Percentiles rank a stretch among this genome's conserved stretches.
Evolutionary conservation across 768 basidiomycete genomes (phyloP).

Genomic region (Psilocybe azurescens): DNA sequence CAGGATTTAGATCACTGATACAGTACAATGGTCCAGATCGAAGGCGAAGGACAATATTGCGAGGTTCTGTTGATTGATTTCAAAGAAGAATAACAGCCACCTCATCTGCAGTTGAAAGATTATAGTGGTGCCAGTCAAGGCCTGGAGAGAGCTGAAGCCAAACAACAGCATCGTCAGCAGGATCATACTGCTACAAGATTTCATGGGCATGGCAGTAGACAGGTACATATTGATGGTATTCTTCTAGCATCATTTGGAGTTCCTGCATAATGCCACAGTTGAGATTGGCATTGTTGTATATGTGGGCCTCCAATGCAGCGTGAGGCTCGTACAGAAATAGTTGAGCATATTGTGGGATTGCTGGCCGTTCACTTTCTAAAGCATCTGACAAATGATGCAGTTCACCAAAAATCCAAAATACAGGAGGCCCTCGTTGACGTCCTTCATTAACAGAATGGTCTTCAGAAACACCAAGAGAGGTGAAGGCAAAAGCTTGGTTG

Average conservation of each 20-base stretch:
- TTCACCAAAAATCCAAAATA: constrained; percentile 39
- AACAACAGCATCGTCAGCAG: not conserved
- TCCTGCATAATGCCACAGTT: constrained; percentile 20
- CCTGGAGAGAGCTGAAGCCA: not conserved
- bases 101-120: constrained; percentile 40
- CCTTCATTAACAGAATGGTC: constrained; percentile 32
- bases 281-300: constrained; percentile 25
- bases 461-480: constrained; percentile 36
- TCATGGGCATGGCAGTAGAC: constrained; percentile 39
- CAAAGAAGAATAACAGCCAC: constrained; percentile 23
- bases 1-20: constrained; percentile 28
- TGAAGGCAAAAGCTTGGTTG: constrained; percentile 46
- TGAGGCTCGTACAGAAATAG: constrained; percentile 41
- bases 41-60: constrained; percentile 25
- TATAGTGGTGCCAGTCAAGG: constrained; percentile 28
- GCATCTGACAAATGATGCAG: constrained; percentile 41
- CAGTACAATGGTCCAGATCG: constrained; percentile 16
- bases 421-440: constrained; percentile 22
- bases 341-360: constrained; percentile 33
- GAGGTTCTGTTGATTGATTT: constrained; percentile 1
- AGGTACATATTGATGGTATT: constrained; percentile 29
- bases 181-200: constrained; percentile 28
- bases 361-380: constrained; percentile 26
- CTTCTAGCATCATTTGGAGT: constrained; percentile 28
- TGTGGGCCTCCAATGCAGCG: constrained; percentile 29